Evolutionary conservation across 2,329 filamentous ascomycete genomes (phyloP), one percentile per base, ranked within the genome.

Genomic region (Lachnellula willkommii): DNA sequence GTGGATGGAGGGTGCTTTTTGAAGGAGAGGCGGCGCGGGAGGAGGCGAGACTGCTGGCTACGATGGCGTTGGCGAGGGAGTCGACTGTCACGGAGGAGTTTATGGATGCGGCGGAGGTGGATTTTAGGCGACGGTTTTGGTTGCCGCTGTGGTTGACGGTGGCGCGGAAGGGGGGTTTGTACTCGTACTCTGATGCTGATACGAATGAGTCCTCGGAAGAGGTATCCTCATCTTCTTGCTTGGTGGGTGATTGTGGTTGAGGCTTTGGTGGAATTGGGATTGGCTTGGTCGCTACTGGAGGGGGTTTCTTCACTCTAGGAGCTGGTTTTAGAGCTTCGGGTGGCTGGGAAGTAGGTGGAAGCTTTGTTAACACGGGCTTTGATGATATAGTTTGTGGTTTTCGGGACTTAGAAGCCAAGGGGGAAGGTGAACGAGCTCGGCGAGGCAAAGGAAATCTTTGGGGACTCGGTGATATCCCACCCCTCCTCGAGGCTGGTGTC

Each of bases 21-120:
- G 66, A 58, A 9, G 75, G 75, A 0, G 74, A 75, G 5, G 65
- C 69, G 22, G 69, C 72, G 9, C 83, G 81, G 2, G 84, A 78
- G 0, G 87, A 83, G 5, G 89, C 89, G 0, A 92, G 75, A 24
- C 85, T 88, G 2, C 87, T 84, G 2, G 88, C 88, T 65, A 92
- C 80, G 56, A 92, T 90, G 60, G 89, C 89, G 64, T 83, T 82
- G 12, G 87, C 84, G 7, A 92, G 79, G 0, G 84, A 84, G 56
- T 85, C 80, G 9, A 89, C 76, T 1, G 80, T 79, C 28, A 85
- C 75, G 51, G 55, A 56, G 24, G 61, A 63, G 35, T 57, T 56
- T 26, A 55, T 26, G 17, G 64, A 63, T 9, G 47, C 42, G 14
- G 48, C 52, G 24, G 55, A 62, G 26, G 54, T 14, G 32, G 59